Conservation (phyloP, 148 eudicot species). For the Talinum fruticosum region DNA sequence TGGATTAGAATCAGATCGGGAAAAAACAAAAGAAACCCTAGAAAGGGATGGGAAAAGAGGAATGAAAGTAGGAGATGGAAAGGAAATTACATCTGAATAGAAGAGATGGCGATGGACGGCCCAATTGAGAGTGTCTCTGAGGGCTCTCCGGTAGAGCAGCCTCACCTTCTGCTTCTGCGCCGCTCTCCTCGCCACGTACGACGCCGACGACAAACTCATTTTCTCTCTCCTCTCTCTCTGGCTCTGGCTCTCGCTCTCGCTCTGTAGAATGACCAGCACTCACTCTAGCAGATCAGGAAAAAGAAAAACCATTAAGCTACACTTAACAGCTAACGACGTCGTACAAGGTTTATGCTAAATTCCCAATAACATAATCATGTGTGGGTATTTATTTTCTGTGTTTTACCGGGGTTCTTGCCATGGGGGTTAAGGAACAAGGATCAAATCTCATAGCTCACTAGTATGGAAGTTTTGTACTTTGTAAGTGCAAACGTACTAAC, state of each 20-base stretch:
- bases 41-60: conserved; percentile 17
- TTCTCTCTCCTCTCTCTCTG: conserved; percentile 23
- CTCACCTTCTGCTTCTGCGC: conserved; percentile 85
- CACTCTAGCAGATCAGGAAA: too few species aligned
- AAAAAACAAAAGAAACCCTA: conserved; percentile 31
- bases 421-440: too few species aligned
- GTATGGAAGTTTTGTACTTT: too few species aligned
- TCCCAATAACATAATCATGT: too few species aligned
- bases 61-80: conserved; percentile 19
- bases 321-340: too few species aligned
- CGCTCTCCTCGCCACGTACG: conserved; percentile 76
- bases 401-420: too few species aligned
- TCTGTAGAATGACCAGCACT: too few species aligned
- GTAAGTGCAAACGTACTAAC: too few species aligned
- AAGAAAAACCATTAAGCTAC: too few species aligned
- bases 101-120: conserved; percentile 98
- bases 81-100: conserved; percentile 61
- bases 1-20: conserved; percentile 9
- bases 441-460: too few species aligned
- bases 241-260: background rate
- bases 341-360: too few species aligned
- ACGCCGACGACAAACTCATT: conserved; percentile 53
- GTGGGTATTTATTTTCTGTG: too few species aligned
- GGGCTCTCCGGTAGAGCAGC: conserved; percentile 70
- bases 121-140: conserved; percentile 93